Base-by-base conservation (phyloP, 306 rosid species). In the Prunus salicina region DNA sequence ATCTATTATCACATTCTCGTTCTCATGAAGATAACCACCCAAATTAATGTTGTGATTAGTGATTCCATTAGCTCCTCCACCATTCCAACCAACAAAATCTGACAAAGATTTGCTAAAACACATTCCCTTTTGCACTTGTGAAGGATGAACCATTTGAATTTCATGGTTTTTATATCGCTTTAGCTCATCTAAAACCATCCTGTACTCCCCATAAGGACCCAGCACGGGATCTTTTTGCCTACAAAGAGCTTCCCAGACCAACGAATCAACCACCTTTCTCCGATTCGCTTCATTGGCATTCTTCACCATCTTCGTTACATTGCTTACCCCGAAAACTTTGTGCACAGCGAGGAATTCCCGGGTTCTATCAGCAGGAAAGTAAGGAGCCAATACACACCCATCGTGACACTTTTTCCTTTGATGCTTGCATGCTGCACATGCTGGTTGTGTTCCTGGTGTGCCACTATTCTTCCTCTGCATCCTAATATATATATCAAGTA, bases 371-470 rank as follows among this genome's bases (percentile, higher is more conserved):
- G 96, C 86, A 0, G 97, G 95, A 74, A 94, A 94, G 55, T 89
- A 88, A 1, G 96, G 91, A 0, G 94, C 96, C 76, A 94, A 71
- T 18, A 71, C 38, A 38, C 97, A 94, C 1, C 73, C 79, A 47
- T 82, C 86, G 14, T 75, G 80, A 77, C 98, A 92, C 71, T 84
- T 94, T 76, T 94, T 92, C 57, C 98, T 86, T 49, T 94, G 96
- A 47, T 94, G 96, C 69, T 92, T 92, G 83, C 96, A 94, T 38
- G 97, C 92, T 18, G 98, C 93, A 20, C 97, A 92, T 9, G 97
- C 98, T 16, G 84, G 79, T 53, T 86, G 82, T 22, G 82, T 30
- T 19, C 83, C 86, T 60, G 76, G n/a, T 25, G 78, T 28, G 28
- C 50, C 74, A 1, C 58, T 74, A 2, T 10, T 82, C 57, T 73